Evolutionary conservation across 2,329 filamentous ascomycete genomes (phyloP), one percentile per base, ranked within the genome.

Genomic region (Pseudocercospora musae): DNA sequence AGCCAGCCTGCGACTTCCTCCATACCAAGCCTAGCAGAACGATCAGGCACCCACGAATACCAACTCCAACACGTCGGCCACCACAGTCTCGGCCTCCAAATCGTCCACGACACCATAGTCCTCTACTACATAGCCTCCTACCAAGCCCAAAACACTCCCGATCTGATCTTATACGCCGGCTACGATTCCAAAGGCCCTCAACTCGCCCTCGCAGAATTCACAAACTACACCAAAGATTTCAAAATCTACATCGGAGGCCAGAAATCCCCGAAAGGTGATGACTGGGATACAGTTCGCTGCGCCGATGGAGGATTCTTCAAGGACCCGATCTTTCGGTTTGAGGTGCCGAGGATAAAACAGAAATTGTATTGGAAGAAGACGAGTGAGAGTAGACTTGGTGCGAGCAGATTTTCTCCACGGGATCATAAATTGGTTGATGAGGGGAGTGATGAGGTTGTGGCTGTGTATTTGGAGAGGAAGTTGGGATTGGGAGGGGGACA

Each of bases 71-170:
- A 50, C 25, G 18, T 50, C 23, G 23, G n/a, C 8, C 48, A 44
- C 48, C 40, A 58, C 37, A 37, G 27, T 25, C 53, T 37, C 31
- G 61, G 62, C 29, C 58, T 67, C 29, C 58, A 67, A 33, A 55
- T 68, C 31, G 59, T 56, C 27, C 37, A 63, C 11, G 40, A 61
- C 37, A 48, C 55, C 25, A 55, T 57, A 25, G 60, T 62, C 13
- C 62, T 66, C 27, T 70, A 65, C 60, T 69, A 68, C 50, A 40
- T 66, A 11, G 57, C 59, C 40, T 61, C 64, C 25, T 65, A 68
- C 57, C 48, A 60, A 6, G 18, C 33, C 10, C n/a, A 58, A 25
- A 42, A 63, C 33, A 18, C 49, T 2, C 57, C 65, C 13, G 68
- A 70, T 29, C 57, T 70, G 23, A 59, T 69, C 18, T 37, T 68